A percentile compares a stretch with the other conserved stretches of the same genome.
Evolutionary conservation across 148 eudicot species (phyloP).

Genomic region (Rheum nobile): DNA sequence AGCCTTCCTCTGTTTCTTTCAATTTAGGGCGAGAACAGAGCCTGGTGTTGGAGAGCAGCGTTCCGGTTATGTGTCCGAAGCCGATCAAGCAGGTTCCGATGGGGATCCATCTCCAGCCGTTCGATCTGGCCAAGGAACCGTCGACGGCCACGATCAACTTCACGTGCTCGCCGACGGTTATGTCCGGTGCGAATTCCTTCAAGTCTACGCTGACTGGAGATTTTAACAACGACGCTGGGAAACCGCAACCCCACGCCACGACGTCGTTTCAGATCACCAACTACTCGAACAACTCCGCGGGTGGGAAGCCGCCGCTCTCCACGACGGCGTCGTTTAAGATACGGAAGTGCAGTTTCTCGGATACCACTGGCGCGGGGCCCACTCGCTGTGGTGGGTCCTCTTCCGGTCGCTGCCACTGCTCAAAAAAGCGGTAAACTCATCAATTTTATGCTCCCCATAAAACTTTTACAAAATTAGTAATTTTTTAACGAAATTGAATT

Average conservation of each 20-base stretch:
- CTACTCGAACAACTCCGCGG: constrained; percentile 45
- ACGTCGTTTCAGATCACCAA: constrained; percentile 39
- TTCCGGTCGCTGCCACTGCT: constrained; percentile 77
- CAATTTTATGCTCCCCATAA: not conserved
- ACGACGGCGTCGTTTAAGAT: constrained; percentile 47
- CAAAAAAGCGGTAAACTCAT: constrained; percentile 50
- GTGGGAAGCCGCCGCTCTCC: constrained; percentile 64
- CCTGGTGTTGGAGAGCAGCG: constrained; percentile 3
- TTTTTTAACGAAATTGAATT: not conserved
- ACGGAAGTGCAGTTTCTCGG: constrained; percentile 65
- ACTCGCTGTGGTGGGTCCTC: constrained; percentile 76
- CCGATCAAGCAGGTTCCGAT: constrained; percentile 68
- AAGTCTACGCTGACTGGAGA: constrained; percentile 71
- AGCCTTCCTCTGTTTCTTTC: not conserved
- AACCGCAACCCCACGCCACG: not conserved
- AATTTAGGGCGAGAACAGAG: not conserved
- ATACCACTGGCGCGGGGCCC: constrained; percentile 30
- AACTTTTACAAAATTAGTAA: not conserved
- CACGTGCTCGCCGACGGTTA: constrained; percentile 42
- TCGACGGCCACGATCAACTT: constrained; percentile 38
- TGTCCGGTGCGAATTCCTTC: constrained; percentile 40
- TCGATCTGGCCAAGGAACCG: constrained; percentile 11
- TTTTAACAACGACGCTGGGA: constrained; percentile 19
- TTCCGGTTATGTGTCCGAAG: constrained; percentile 43
- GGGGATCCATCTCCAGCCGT: not conserved